Evolutionary conservation across 495 filamentous ascomycete genomes (phyloP).

Genomic region (Penicillium soppii): DNA sequence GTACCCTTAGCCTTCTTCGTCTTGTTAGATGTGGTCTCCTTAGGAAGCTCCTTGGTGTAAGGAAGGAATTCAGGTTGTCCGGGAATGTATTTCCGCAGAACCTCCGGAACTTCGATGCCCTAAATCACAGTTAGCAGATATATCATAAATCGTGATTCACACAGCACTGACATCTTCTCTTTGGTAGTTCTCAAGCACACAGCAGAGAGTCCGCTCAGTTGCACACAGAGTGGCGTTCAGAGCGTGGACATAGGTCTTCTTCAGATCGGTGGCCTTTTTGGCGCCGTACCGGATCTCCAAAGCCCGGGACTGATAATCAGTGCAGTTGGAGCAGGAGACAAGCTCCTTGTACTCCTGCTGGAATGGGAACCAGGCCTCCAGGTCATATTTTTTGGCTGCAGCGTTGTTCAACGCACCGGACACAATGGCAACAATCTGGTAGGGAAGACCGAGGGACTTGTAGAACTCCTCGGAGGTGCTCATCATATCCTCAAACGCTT

Average conservation of each 20-base stretch:
- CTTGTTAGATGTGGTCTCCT: constrained; percentile 64
- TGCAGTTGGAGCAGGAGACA: constrained; percentile 94
- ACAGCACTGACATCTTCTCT: constrained; percentile 67
- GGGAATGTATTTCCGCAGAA: constrained; percentile 88
- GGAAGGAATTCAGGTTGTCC: constrained; percentile 84
- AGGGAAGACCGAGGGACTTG: constrained; percentile 81
- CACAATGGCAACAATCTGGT: constrained; percentile 88
- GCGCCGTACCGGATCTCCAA: constrained; percentile 82
- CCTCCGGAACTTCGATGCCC: constrained; percentile 84
- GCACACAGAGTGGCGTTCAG: constrained; percentile 91
- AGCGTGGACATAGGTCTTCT: constrained; percentile 92
- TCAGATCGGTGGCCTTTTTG: constrained; percentile 74
- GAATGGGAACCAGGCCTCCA: constrained; percentile 97
- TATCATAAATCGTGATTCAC: neutral
- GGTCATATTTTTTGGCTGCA: constrained; percentile 90
- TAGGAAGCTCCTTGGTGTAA: constrained; percentile 80
- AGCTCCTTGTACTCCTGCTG: constrained; percentile 97
- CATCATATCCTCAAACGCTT: constrained; percentile 92
- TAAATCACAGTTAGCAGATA: constrained; percentile 27
- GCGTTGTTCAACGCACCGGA: constrained; percentile 94
- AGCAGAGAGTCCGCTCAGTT: constrained; percentile 91
- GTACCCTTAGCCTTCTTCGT: constrained; percentile 45
- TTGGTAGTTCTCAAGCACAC: constrained; percentile 95
- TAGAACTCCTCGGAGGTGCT: constrained; percentile 89
- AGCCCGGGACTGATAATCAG: constrained; percentile 88